phyloP scores from a whole-genome alignment of 1,139 yeast species.

The Lodderomyces theae region DNA sequence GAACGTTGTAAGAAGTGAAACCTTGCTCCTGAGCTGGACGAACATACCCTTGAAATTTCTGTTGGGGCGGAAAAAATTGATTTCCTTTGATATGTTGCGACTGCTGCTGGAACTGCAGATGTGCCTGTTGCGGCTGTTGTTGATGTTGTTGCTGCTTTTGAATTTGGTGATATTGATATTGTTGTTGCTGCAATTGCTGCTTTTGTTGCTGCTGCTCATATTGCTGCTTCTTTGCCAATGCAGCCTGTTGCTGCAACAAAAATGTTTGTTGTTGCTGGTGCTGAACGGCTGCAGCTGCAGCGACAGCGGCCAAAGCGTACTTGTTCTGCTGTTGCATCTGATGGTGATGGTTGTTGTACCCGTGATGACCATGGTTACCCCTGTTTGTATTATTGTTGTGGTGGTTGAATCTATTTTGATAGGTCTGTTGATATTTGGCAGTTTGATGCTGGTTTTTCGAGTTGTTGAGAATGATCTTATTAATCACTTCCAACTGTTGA shows the following conservation, averaged over 20 bases:
- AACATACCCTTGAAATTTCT: conserved; percentile 9
- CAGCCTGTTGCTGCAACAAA: conserved; percentile 18
- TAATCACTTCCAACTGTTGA: conserved; percentile 28
- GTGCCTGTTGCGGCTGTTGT: conserved; percentile 6
- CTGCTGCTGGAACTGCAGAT: conserved; percentile 12
- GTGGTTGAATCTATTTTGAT: conserved; percentile 3
- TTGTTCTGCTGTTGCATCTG: conserved; percentile 19
- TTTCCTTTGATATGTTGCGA: conserved; percentile 9
- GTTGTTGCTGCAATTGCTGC: conserved; percentile 13
- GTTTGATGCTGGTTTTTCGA: conserved; percentile 15
- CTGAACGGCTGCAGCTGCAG: conserved; percentile 31
- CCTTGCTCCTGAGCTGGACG: background rate
- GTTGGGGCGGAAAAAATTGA: conserved; percentile 9
- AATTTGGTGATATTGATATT: conserved; percentile 5
- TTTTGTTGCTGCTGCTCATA: conserved; percentile 16
- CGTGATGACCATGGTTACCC: conserved; percentile 9
- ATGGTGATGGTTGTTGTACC: conserved; percentile 12
- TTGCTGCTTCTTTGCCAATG: conserved; percentile 13
- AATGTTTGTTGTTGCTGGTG: conserved; percentile 23
- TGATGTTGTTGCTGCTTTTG: conserved; percentile 16
- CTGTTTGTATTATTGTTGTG: conserved; percentile 10
- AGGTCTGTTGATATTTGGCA: conserved; percentile 10
- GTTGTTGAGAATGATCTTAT: conserved; percentile 14
- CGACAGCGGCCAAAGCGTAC: conserved; percentile 30
- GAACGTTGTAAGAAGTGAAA: background rate